Evolutionary conservation across 2,329 filamentous ascomycete genomes (phyloP).

Genomic region (Trichoderma koningii): DNA sequence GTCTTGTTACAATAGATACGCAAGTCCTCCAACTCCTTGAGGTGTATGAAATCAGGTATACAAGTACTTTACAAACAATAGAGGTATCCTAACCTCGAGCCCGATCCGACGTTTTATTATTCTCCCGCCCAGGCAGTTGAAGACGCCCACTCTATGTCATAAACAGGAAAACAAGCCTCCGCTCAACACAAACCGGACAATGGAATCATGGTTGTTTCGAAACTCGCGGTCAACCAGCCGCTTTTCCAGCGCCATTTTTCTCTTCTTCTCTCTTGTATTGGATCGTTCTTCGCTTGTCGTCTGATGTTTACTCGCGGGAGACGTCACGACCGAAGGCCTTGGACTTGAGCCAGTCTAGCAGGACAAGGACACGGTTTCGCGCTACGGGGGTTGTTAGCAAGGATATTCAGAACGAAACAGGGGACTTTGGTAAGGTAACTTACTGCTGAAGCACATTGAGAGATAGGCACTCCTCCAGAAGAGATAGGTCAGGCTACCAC

Average conservation of each 20-base stretch:
- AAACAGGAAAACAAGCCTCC: conserved; percentile 16
- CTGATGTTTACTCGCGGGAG: conserved; percentile 66
- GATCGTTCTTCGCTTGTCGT: background rate
- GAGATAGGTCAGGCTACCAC: conserved; percentile 91
- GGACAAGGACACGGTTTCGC: conserved; percentile 89
- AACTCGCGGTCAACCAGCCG: conserved; percentile 18
- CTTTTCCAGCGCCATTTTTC: conserved; percentile 28
- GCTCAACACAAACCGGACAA: conserved; percentile 26
- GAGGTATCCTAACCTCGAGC: conserved; percentile 21
- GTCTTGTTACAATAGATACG: background rate
- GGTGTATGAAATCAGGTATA: conserved; percentile 20
- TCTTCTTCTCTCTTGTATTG: conserved; percentile 24
- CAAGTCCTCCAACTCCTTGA: background rate
- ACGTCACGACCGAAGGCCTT: conserved; percentile 96
- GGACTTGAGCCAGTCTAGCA: conserved; percentile 95
- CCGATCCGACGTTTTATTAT: conserved; percentile 23
- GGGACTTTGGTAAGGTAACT: conserved; percentile 43
- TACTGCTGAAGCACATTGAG: conserved; percentile 99
- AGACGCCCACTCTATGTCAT: conserved; percentile 28
- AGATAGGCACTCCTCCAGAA: conserved; percentile 99
- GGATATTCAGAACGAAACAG: background rate
- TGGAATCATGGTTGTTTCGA: conserved; percentile 8
- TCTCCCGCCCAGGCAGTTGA: conserved; percentile 14
- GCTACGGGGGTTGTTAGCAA: conserved; percentile 52
- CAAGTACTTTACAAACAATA: conserved; percentile 17